Base-by-base conservation (phyloP, 495 filamentous ascomycete species). In the Talaromyces borbonicus region DNA sequence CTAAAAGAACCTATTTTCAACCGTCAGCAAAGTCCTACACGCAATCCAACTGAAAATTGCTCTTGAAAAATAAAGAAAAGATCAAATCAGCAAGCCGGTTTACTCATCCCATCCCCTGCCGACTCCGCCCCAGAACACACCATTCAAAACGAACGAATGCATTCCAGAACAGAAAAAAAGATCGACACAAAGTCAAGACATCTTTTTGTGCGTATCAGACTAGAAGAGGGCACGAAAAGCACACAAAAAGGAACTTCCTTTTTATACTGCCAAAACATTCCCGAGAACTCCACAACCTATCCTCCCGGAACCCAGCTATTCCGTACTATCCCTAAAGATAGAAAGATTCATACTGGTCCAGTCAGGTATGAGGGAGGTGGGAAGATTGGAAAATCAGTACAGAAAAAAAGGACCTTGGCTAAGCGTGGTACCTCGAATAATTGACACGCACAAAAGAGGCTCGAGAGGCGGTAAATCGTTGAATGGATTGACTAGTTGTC, bases 401-500 rank as follows among this genome's bases (percentile, higher is more conserved):
- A n/a, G 58, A 81, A 78, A 75, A 87, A 5, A 16, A 5, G 31
- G 14, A 20, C 4, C 42, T 24, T 23, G n/a, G n/a, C n/a, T n/a
- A n/a, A 29, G 12, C 22, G 23, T 30, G 23, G 27, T 43, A 43
- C 43, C 19, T 32, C n/a, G 43, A 46, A 7, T n/a, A n/a, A n/a
- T n/a, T n/a, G n/a, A n/a, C 7, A 47, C 44, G 59, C 56, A 50
- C 61, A 25, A 25, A 59, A 65, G 55, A 57, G 66, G 63, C 56
- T 65, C 20, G 22, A 26, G 23, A 41, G 53, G 62, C 69, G 52
- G 68, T 77, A 75, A 67, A 73, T 96, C 86, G 78, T 93, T 83
- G 90, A 97, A 97, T 97, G 90, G 90, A 97, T 97, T 85, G 81
- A 87, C 90, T 90, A 72, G 67, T 77, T 84, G 79, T 94, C 89